Percentiles rank a stretch among this genome's conserved stretches.
Conservation (phyloP, 192 early-diverging fungal genomes). For the Allomyces javanicus region DNA sequence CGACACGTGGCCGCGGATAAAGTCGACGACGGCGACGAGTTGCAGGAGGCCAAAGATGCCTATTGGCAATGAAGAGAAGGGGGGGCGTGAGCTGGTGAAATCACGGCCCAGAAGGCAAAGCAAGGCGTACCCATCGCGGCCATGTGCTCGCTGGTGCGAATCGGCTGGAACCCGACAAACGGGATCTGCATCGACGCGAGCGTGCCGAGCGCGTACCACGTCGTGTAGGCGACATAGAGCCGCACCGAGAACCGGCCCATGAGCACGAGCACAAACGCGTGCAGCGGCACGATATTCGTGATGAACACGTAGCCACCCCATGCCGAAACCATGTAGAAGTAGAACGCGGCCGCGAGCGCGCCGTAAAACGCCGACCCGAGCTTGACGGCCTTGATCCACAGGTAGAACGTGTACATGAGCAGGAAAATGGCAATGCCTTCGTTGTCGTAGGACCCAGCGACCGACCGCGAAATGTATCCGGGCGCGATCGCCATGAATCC, state of each 20-base stretch:
- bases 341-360: conserved; percentile 68
- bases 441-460: conserved; percentile 99
- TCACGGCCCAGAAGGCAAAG: conserved; percentile 5
- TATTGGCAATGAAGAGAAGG: too few species aligned
- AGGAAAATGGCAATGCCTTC: conserved; percentile 99
- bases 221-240: conserved; percentile 90
- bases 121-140: conserved; percentile 62
- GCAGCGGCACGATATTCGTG: conserved; percentile 94
- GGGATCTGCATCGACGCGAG: conserved; percentile 96
- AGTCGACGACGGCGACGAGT: conserved; percentile 77
- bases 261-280: conserved; percentile 75
- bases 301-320: conserved; percentile 99
- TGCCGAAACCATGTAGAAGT: conserved; percentile 99
- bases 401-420: conserved; percentile 89
- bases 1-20: conserved; percentile 57
- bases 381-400: conserved; percentile 95
- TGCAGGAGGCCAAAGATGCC: conserved; percentile 92
- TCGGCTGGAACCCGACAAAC: conserved; percentile 98
- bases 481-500: conserved; percentile 97
- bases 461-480: conserved; percentile 99
- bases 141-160: conserved; percentile 96
- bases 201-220: conserved; percentile 94
- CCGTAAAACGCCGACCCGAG: conserved; percentile 82
- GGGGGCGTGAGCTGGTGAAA: too few species aligned
- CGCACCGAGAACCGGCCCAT: conserved; percentile 93